Evolutionary conservation across 2,329 filamentous ascomycete genomes (phyloP).

Genomic region (Microsporum ferrugineum): DNA sequence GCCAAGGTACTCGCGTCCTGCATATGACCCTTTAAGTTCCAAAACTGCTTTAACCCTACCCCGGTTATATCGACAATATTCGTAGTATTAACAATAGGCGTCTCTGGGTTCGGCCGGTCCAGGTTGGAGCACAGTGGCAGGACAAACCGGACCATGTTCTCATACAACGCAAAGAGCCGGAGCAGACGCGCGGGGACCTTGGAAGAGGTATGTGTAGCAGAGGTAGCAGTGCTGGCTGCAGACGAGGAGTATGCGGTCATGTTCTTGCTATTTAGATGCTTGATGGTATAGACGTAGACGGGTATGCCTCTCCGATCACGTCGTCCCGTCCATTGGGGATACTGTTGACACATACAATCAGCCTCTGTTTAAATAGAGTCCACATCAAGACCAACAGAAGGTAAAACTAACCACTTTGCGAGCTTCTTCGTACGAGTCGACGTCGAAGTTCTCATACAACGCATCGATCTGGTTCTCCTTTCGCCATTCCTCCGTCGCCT

Average conservation of each 20-base stretch:
- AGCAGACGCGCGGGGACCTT: constrained; percentile 59
- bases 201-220: constrained; percentile 48
- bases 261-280: constrained; percentile 68
- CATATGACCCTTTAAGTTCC: constrained; percentile 90
- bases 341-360: constrained; percentile 39
- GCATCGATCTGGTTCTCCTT: constrained; percentile 64
- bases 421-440: constrained; percentile 71
- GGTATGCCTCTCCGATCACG: constrained; percentile 85
- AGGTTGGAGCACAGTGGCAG: constrained; percentile 75
- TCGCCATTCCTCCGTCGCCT: constrained; percentile 80
- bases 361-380: not conserved
- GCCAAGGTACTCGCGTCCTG: constrained; percentile 79
- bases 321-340: constrained; percentile 89
- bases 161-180: constrained; percentile 83
- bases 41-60: constrained; percentile 85
- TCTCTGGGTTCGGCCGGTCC: constrained; percentile 59
- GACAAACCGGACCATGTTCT: constrained; percentile 78
- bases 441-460: constrained; percentile 76
- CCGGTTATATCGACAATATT: constrained; percentile 90
- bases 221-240: constrained; percentile 38
- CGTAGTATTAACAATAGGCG: constrained; percentile 83
- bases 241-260: constrained; percentile 60
- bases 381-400: not conserved
- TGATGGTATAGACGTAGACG: constrained; percentile 81
- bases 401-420: constrained; percentile 49